A percentile compares a stretch with the other conserved stretches of the same genome.
phyloP scores from a whole-genome alignment of 2,329 filamentous ascomycete genomes.

The Mariannaea elegans region DNA sequence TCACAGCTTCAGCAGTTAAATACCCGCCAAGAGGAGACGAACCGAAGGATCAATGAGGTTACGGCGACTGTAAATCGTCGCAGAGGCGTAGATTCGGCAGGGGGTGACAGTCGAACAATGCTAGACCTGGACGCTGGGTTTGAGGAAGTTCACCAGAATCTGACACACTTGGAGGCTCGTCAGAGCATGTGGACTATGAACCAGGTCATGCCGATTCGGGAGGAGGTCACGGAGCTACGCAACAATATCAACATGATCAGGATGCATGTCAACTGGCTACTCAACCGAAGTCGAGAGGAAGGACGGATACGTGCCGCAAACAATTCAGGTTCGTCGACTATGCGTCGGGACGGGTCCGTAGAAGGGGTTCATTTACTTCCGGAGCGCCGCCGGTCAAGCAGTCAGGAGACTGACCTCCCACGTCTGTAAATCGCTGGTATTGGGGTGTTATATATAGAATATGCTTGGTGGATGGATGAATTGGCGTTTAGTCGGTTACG shows the following conservation, averaged over 20 bases:
- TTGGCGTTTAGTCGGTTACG: constrained; percentile 15
- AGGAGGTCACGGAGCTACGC: constrained; percentile 68
- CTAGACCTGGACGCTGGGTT: constrained; percentile 57
- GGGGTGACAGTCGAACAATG: constrained; percentile 58
- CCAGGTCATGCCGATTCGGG: constrained; percentile 68
- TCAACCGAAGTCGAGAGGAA: constrained; percentile 62
- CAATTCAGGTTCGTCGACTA: constrained; percentile 42
- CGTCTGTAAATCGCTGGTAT: constrained; percentile 41
- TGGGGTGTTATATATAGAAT: background rate
- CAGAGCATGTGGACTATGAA: constrained; percentile 70
- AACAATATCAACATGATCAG: constrained; percentile 66
- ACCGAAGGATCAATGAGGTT: constrained; percentile 47
- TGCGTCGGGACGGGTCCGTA: constrained; percentile 44
- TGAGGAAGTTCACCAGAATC: constrained; percentile 63
- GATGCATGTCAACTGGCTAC: constrained; percentile 68
- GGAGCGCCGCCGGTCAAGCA: constrained; percentile 49
- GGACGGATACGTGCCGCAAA: constrained; percentile 51
- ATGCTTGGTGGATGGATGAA: background rate
- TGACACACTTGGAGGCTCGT: constrained; percentile 67
- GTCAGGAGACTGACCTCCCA: constrained; percentile 49
- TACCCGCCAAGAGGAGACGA: constrained; percentile 46
- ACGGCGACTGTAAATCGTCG: constrained; percentile 53
- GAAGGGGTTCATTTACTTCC: constrained; percentile 40
- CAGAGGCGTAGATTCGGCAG: constrained; percentile 49
- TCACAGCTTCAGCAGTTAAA: constrained; percentile 48